phyloP scores from a whole-genome alignment of 163 green algal genomes.

The Chloroidium sp. region DNA sequence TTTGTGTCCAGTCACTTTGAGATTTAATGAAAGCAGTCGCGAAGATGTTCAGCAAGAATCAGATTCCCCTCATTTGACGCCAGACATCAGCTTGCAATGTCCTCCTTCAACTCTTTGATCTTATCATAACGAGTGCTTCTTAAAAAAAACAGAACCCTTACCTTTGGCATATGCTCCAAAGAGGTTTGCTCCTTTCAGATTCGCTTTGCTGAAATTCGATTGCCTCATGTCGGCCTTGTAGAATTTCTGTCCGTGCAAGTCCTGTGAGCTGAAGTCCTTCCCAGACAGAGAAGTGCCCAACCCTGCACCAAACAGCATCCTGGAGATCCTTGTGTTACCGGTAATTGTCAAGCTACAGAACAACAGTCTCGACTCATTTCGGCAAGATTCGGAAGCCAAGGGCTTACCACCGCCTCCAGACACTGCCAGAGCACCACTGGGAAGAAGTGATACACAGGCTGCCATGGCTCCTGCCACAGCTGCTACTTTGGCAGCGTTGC shows the following conservation, averaged over 20 bases:
- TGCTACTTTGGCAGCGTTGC: no score
- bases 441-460: no score
- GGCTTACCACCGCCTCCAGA: constrained; percentile 30
- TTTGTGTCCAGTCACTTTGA: no score
- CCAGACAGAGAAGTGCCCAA: constrained; percentile 15
- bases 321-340: constrained; percentile 3
- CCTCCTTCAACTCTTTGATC: background rate
- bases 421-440: constrained; percentile 17
- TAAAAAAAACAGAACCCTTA: background rate
- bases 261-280: constrained; percentile 27
- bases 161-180: constrained; percentile 60
- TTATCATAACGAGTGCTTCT: background rate
- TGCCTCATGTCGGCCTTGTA: constrained; percentile 44
- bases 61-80: no score
- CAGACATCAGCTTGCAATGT: no score
- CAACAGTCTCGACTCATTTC: background rate
- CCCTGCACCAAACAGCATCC: background rate
- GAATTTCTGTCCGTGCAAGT: constrained; percentile 39
- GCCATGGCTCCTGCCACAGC: no score
- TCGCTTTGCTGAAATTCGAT: constrained; percentile 52
- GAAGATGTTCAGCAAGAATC: no score
- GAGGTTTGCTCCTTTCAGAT: constrained; percentile 58
- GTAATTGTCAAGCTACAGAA: constrained; percentile 3
- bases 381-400: background rate
- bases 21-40: no score